phyloP scores from a whole-genome alignment of 2,329 filamentous ascomycete species.

The Stagonosporopsis chrysanthemi region DNA sequence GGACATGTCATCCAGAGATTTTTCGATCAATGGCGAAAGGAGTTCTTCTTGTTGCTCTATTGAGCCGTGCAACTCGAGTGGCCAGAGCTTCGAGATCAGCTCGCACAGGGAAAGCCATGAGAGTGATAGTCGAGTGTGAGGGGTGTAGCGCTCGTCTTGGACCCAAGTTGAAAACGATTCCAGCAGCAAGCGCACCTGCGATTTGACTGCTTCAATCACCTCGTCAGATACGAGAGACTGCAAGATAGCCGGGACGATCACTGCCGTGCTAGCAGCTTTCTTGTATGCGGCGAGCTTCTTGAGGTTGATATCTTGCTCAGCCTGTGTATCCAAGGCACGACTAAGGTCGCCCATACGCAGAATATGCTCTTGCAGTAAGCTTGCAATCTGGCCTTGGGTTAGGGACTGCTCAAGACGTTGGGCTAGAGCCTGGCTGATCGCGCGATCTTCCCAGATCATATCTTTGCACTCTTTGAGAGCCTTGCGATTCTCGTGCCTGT shows the following conservation, averaged over 20 bases:
- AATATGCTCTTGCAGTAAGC: slow-evolving; percentile 39
- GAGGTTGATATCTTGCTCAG: slow-evolving; percentile 26
- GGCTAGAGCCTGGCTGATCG: slow-evolving; percentile 32
- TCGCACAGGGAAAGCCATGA: slow-evolving; percentile 43
- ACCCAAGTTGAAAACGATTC: slow-evolving; percentile 31
- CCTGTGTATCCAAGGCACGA: slow-evolving; percentile 19
- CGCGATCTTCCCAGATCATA: slow-evolving; percentile 43
- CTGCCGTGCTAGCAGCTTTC: slow-evolving; percentile 37
- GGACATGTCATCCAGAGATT: slow-evolving; percentile 35
- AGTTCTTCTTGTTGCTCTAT: slow-evolving; percentile 31
- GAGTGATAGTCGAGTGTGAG: slow-evolving; percentile 25
- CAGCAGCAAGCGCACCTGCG: slow-evolving; percentile 35
- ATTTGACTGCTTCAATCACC: slow-evolving; percentile 28
- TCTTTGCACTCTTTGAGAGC: slow-evolving; percentile 25
- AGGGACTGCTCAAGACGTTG: slow-evolving; percentile 42
- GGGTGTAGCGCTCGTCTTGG: slow-evolving; percentile 28
- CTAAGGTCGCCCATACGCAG: slow-evolving; percentile 28
- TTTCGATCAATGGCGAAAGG: slow-evolving; percentile 36
- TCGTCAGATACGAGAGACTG: slow-evolving; percentile 37
- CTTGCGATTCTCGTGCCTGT: slow-evolving; percentile 27
- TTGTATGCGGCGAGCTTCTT: slow-evolving; percentile 31
- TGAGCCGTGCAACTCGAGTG: slow-evolving; percentile 39
- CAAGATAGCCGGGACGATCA: slow-evolving; percentile 40
- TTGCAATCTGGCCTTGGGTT: slow-evolving; percentile 43
- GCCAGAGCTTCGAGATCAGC: slow-evolving; percentile 41